Evolutionary conservation across 2,329 filamentous ascomycete genomes (phyloP).

Genomic region (Magnaporthiopsis incrustans): DNA sequence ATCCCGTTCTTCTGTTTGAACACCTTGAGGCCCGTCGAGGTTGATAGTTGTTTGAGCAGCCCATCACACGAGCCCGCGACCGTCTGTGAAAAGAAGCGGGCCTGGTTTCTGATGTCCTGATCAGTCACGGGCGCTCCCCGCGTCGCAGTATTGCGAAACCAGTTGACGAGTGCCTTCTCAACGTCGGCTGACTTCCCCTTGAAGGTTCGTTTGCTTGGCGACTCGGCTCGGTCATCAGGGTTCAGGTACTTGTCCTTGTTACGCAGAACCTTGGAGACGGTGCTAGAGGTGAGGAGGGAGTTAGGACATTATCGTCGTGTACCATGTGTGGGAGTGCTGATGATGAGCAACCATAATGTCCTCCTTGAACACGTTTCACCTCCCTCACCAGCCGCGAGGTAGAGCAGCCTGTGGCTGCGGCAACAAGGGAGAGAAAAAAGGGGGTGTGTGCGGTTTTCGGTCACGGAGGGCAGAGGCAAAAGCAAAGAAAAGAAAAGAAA

Average conservation of each 20-base stretch:
- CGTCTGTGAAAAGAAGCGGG: conserved; percentile 59
- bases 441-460: not conserved
- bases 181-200: conserved; percentile 76
- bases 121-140: conserved; percentile 68
- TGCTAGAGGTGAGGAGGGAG: conserved; percentile 45
- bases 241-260: conserved; percentile 92
- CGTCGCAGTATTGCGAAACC: conserved; percentile 73
- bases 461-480: not conserved
- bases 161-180: conserved; percentile 81
- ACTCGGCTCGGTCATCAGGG: conserved; percentile 68
- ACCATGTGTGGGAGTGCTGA: too few relatives aligned
- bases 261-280: conserved; percentile 94
- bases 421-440: conserved; percentile 12
- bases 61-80: not conserved
- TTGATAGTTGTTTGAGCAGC: not conserved
- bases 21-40: conserved; percentile 76
- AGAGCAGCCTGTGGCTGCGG: conserved; percentile 1
- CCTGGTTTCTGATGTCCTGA: conserved; percentile 77
- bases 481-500: too few relatives aligned
- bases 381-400: conserved; percentile 4
- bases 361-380: too few relatives aligned
- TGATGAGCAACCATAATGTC: too few relatives aligned
- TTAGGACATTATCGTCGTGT: too few relatives aligned
- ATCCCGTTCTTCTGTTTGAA: conserved; percentile 84
- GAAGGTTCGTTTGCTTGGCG: conserved; percentile 75